Evolutionary conservation across 1,139 yeast species (phyloP).

Genomic region (Citeromyces siamensis): DNA sequence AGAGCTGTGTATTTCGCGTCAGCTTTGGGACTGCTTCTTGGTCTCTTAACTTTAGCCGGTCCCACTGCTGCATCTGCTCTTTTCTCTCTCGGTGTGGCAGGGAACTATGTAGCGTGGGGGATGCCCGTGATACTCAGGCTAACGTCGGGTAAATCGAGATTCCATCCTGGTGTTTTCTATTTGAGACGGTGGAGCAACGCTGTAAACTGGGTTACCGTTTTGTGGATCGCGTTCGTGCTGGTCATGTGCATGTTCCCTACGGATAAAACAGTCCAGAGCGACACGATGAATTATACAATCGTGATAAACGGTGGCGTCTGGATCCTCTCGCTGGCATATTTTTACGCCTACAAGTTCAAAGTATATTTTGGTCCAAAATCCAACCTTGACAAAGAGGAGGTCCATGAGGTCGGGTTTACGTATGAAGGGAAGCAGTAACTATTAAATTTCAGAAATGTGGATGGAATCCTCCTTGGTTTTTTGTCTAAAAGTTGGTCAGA

Average conservation of each 20-base stretch:
- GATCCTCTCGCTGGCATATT: slow-evolving; percentile 32
- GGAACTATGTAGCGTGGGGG: slow-evolving; percentile 35
- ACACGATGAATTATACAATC: slow-evolving; percentile 33
- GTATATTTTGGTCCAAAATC: slow-evolving; percentile 37
- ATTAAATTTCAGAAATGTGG: no score
- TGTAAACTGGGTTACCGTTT: slow-evolving; percentile 30
- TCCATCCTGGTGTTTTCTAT: slow-evolving; percentile 63
- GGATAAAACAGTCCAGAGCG: slow-evolving; percentile 29
- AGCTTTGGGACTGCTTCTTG: slow-evolving; percentile 31
- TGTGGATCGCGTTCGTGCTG: slow-evolving; percentile 29
- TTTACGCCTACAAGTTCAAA: slow-evolving; percentile 31
- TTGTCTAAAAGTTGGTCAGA: no score
- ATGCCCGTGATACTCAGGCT: slow-evolving; percentile 43
- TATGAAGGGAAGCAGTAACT: no score
- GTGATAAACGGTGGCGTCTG: slow-evolving; percentile 39
- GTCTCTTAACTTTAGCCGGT: slow-evolving; percentile 40
- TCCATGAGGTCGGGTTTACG: no score
- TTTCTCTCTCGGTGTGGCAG: slow-evolving; percentile 44
- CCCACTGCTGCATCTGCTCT: slow-evolving; percentile 42
- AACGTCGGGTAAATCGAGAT: slow-evolving; percentile 41
- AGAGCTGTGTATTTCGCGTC: slow-evolving; percentile 43
- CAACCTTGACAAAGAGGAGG: slow-evolving; percentile 14
- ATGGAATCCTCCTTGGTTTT: no score
- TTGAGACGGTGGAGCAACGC: slow-evolving; percentile 45
- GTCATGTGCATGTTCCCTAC: slow-evolving; percentile 31